Evolutionary conservation across 2,329 filamentous ascomycete species (phyloP).

Genomic region (Westerdykella sp.): DNA sequence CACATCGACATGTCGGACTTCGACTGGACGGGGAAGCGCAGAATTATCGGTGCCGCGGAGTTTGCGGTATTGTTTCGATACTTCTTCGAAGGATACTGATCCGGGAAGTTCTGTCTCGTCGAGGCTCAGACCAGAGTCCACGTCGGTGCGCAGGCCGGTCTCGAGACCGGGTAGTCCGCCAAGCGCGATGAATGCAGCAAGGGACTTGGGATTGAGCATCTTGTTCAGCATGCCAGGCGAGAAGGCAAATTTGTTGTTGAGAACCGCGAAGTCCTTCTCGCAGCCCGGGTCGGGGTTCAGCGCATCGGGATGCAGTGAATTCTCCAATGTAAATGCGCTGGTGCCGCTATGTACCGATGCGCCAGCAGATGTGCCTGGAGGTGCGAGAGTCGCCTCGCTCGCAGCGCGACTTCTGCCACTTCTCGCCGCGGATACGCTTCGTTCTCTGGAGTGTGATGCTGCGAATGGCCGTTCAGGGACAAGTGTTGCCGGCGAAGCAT

Average conservation of each 20-base stretch:
- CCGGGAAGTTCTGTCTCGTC: conserved; percentile 47
- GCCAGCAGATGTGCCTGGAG: conserved; percentile 14
- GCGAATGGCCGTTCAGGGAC: conserved; percentile 14
- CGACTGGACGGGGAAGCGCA: conserved; percentile 11
- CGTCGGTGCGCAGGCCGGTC: conserved; percentile 46
- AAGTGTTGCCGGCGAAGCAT: conserved; percentile 19
- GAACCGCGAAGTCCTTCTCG: conserved; percentile 20
- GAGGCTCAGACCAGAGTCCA: conserved; percentile 44
- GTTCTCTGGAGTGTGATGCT: conserved; percentile 11
- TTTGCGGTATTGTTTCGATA: conserved; percentile 34
- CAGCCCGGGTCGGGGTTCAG: conserved; percentile 24
- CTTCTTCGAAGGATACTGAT: conserved; percentile 46
- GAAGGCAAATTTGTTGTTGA: conserved; percentile 50
- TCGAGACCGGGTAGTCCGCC: conserved; percentile 52
- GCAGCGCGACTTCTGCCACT: conserved; percentile 16
- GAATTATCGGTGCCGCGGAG: conserved; percentile 15
- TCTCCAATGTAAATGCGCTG: conserved; percentile 15
- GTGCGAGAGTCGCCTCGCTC: conserved; percentile 19
- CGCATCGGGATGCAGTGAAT: conserved; percentile 13
- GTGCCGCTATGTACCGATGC: conserved; percentile 15
- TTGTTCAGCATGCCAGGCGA: conserved; percentile 50
- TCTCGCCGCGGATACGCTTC: conserved; percentile 11
- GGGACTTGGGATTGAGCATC: conserved; percentile 47
- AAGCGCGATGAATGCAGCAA: conserved; percentile 46
- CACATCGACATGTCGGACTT: conserved; percentile 9